Conservation (phyloP, 495 filamentous ascomycete genomes). For the Neurospora cerealis region DNA sequence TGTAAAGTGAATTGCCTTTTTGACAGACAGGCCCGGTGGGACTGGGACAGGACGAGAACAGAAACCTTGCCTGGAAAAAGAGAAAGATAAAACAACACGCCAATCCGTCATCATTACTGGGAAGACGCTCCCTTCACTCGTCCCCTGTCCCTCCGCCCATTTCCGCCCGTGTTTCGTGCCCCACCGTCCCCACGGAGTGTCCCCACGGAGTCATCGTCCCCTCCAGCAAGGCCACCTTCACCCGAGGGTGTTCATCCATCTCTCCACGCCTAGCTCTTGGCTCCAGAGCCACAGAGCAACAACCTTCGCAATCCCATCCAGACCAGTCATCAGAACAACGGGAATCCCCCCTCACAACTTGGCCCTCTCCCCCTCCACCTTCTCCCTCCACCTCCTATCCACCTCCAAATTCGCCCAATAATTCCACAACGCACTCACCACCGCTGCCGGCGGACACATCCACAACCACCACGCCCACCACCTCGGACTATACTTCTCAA, state of each 20-base stretch:
- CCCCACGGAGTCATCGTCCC: not conserved
- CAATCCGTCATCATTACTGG: not conserved
- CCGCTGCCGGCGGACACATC: slow-evolving; percentile 61
- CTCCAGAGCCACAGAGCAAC: too few species aligned
- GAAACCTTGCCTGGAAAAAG: not conserved
- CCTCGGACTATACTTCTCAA: slow-evolving; percentile 52
- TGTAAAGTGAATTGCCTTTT: not conserved
- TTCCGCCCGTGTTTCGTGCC: not conserved
- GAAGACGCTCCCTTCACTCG: not conserved
- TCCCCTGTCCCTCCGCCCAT: not conserved
- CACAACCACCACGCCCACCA: slow-evolving; percentile 78
- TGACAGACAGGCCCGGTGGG: not conserved
- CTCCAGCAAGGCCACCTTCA: too few species aligned
- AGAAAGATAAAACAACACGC: not conserved
- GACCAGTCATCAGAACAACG: not conserved
- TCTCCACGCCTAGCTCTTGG: too few species aligned
- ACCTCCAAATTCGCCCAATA: slow-evolving; percentile 56
- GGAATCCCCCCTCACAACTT: slow-evolving; percentile 40
- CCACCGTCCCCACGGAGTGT: too few species aligned
- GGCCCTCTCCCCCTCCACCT: slow-evolving; percentile 56
- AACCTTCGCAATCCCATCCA: not conserved
- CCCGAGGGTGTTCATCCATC: too few species aligned
- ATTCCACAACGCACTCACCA: slow-evolving; percentile 52
- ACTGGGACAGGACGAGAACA: not conserved
- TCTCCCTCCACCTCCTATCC: slow-evolving; percentile 58